phyloP scores from a whole-genome alignment of 2,329 filamentous ascomycete genomes.

The Pyricularia grisea region DNA sequence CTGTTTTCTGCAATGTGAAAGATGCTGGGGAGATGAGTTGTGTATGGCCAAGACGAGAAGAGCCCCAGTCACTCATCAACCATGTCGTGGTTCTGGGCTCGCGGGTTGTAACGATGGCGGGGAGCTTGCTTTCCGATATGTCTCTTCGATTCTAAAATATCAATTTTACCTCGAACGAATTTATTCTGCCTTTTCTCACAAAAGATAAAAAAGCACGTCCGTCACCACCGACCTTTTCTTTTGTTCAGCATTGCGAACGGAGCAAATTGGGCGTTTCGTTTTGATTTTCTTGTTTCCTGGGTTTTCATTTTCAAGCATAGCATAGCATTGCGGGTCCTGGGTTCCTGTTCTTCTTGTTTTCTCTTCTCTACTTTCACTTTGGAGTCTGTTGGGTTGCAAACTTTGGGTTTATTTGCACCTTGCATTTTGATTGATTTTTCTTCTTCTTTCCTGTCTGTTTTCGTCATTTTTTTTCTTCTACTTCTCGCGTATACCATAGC shows the following conservation, averaged over 20 bases:
- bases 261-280: neutral
- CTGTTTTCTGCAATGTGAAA: neutral
- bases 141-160: neutral
- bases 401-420: neutral
- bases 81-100: neutral
- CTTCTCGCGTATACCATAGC: neutral
- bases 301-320: neutral
- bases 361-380: conserved; percentile 3
- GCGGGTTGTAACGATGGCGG: neutral
- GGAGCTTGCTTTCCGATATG: neutral
- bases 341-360: neutral
- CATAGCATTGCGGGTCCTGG: neutral
- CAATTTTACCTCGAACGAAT: neutral
- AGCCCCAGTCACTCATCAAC: neutral
- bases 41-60: neutral
- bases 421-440: neutral
- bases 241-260: neutral
- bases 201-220: neutral
- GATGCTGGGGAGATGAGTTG: neutral
- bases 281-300: neutral
- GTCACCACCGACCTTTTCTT: neutral
- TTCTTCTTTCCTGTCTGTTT: neutral
- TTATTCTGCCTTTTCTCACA: neutral
- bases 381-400: neutral
- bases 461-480: neutral